Base-by-base conservation (phyloP, 129 eudicot species). In the Calendula officinalis region DNA sequence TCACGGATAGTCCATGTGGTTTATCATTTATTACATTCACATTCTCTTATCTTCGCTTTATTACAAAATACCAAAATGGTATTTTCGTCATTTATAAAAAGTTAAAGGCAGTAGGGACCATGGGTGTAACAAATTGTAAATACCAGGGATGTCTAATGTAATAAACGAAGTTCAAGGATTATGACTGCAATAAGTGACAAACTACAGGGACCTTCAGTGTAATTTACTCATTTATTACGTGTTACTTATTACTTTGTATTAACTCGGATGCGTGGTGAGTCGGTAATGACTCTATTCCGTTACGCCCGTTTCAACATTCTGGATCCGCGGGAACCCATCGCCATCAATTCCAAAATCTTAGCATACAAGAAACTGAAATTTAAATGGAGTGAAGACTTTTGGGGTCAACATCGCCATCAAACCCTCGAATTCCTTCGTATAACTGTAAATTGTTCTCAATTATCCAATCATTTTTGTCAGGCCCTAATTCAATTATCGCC, bases 361-460 rank as follows among this genome's bases (percentile, higher is more conserved):
- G 57, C 64, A 60, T 39, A 15, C 57, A 75, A 75, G 74, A 51
- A 36, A 74, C 54, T 8, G 46, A 66, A 47, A 22, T 50, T 6
- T 13, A 37, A 56, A 15, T 39, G 53, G 59, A 40, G 16, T 48
- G 5, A 57, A 16, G 68, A 75, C 69, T 62, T 62, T 30, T 52
- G 56, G 38, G 69, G 69, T 71, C 37, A 62, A 71, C 40, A 38
- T 71, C 63, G 30, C 63, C 64, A 72, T 72, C 76, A 71, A 41
- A 60, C 61, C 48, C 60, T 65, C 22, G 36, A 8, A 48, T 14
- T 13, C 22, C 13, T 58, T 12, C 1, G 12, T 32, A 46, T 2
- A 44, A 41, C 49, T 62, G 34, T 63, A 34, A 43, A 34, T 43
- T 2, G 11, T 6, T 10, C 38, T 12, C 49, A 17, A 8, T 66